Conservation (phyloP, 306 rosid genomes). For the Myrica gale region DNA sequence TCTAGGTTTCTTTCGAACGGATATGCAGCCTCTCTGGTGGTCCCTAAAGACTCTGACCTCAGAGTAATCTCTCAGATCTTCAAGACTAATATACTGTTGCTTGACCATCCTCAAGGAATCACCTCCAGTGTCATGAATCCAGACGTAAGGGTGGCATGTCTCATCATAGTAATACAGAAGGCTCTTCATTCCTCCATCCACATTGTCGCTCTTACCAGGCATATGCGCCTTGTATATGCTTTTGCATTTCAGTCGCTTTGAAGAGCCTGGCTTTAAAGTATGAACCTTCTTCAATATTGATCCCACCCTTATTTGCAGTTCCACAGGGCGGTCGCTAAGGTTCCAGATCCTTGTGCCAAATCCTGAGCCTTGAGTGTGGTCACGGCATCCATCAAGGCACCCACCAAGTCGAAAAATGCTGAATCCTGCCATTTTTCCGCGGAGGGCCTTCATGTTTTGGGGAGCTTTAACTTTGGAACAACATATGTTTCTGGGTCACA, state of each 20-base stretch:
- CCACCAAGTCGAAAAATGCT: conserved; percentile 53
- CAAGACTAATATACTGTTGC: conserved; percentile 89
- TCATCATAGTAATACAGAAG: conserved; percentile 82
- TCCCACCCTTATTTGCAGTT: conserved; percentile 92
- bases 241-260: conserved; percentile 77
- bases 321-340: conserved; percentile 77
- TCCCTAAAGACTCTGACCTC: conserved; percentile 91
- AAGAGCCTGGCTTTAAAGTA: conserved; percentile 77
- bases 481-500: conserved; percentile 25
- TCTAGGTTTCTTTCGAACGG: conserved; percentile 76
- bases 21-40: conserved; percentile 78
- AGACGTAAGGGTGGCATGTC: conserved; percentile 83
- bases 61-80: conserved; percentile 70
- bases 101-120: conserved; percentile 80
- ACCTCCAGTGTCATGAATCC: conserved; percentile 77
- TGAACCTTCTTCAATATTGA: conserved; percentile 77
- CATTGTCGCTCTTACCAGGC: conserved; percentile 48
- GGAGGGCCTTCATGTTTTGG: conserved; percentile 30
- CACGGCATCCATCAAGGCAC: conserved; percentile 77
- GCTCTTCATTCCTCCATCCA: conserved; percentile 54
- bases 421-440: conserved; percentile 44
- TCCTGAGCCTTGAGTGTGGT: conserved; percentile 60
- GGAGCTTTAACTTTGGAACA: conserved; percentile 29
- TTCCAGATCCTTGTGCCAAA: conserved; percentile 90
- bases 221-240: conserved; percentile 80